phyloP scores from a whole-genome alignment of 768 basidiomycete genomes.

The Hydnomerulius pinastri region DNA sequence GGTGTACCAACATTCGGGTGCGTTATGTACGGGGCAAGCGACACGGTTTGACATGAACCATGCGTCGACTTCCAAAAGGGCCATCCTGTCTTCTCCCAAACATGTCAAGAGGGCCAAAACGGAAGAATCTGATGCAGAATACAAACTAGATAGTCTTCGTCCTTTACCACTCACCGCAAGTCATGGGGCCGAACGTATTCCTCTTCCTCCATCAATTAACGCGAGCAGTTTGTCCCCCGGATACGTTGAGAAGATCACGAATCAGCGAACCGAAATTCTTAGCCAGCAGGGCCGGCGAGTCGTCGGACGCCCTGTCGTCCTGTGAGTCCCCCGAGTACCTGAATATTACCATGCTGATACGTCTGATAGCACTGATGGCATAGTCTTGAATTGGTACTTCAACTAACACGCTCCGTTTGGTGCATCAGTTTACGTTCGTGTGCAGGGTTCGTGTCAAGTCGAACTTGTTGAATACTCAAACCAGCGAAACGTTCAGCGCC shows the following conservation, averaged over 20 bases:
- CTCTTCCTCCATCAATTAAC: constrained; percentile 10
- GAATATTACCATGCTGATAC: constrained; percentile 6
- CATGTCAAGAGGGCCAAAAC: constrained; percentile 22
- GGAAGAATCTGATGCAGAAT: constrained; percentile 11
- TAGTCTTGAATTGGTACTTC: constrained; percentile 31
- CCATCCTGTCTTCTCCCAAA: constrained; percentile 5
- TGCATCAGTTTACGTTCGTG: constrained; percentile 9
- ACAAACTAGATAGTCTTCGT: constrained; percentile 1
- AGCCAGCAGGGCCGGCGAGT: constrained; percentile 22
- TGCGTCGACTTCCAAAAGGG: constrained; percentile 16
- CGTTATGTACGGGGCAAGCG: neutral
- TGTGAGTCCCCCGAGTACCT: constrained; percentile 20
- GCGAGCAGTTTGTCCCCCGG: constrained; percentile 9
- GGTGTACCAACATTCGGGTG: neutral
- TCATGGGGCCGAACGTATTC: constrained; percentile 32
- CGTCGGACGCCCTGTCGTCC: constrained; percentile 24
- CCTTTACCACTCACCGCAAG: constrained; percentile 22
- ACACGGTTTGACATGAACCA: constrained; percentile 15
- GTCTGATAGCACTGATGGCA: constrained; percentile 26
- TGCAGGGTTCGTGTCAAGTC: constrained; percentile 17
- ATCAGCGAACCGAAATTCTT: constrained; percentile 21
- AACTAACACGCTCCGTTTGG: neutral
- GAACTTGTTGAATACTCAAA: neutral
- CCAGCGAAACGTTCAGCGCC: neutral
- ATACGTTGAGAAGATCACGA: constrained; percentile 14